Evolutionary conservation across 2,329 filamentous ascomycete genomes (phyloP), one percentile per base, ranked within the genome.

Genomic region (Endocalyx cinctus): DNA sequence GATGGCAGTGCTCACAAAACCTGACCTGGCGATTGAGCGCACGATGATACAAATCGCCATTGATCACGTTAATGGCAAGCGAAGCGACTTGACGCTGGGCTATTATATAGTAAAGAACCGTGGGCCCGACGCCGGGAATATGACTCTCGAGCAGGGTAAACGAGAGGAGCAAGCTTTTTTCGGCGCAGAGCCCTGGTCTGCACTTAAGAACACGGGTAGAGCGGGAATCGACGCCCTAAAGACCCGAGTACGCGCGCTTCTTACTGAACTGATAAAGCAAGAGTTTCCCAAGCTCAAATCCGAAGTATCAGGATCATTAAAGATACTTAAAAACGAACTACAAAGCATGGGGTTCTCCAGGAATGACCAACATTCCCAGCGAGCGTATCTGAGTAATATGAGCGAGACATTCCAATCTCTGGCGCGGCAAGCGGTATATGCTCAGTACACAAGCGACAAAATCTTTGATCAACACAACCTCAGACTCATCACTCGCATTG

Each of bases 71-170:
- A 28, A 33, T 0, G 67, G 67, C 0, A 65, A 62, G 11, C 55
- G 60, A 3, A 55, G 58, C 1, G 48, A 62, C 1, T 51, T 73
- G 0, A 58, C 58, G 2, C 57, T 75, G 0, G 70, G 70, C 0
- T 74, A 72, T 33, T 71, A 58, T 13, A 47, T 73, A 0, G 64
- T 75, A 30, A 63, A 64, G 33, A 74, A 72, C 17, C 63, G 68
- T 0, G 51, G 69, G 8, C 61, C 64, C 0, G 67, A 70, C 11
- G 66, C 71, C 5, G 42, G 28, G 0, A 34, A 46, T 1, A 58
- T 60, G 1, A 54, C 48, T 0, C 34, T 63, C 0, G 35, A 47
- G 1, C 41, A 62, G 1, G 58, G 66, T 0, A 44, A 57, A 5
- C 28, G 20, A 0, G 36, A 48, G 0, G 69, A 71, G 38, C 47